Evolutionary conservation across 1,284 basidiomycete genomes (phyloP).

Genomic region (Phenoliferia sp.): DNA sequence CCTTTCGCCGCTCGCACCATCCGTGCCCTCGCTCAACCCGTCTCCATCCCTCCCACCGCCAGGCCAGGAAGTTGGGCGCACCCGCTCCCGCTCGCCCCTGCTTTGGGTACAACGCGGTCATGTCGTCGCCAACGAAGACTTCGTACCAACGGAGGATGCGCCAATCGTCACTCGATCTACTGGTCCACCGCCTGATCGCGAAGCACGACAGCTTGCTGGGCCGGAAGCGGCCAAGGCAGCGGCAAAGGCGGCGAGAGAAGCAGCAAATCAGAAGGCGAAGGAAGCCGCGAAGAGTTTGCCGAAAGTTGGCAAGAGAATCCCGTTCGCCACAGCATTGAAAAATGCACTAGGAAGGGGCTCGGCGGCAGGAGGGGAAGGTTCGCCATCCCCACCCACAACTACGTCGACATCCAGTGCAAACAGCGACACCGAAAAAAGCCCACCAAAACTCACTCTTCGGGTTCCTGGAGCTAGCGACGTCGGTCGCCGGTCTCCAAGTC

Average conservation of each 20-base stretch:
- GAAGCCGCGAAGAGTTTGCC: constrained; percentile 20
- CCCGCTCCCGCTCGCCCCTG: neutral
- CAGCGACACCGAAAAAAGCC: neutral
- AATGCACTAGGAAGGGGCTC: constrained; percentile 16
- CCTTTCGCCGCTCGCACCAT: neutral
- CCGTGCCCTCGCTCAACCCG: neutral
- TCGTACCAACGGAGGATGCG: constrained; percentile 4
- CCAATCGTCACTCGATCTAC: constrained; percentile 4
- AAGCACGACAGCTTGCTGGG: constrained; percentile 9
- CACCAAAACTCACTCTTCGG: neutral
- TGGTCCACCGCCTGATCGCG: neutral
- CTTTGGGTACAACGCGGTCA: neutral
- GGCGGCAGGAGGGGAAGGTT: constrained; percentile 4
- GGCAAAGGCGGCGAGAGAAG: constrained; percentile 27
- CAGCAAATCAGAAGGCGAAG: constrained; percentile 14
- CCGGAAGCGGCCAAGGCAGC: constrained; percentile 29
- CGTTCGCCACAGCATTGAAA: neutral
- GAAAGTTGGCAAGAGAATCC: constrained; percentile 4
- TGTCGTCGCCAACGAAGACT: neutral
- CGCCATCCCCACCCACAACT: neutral
- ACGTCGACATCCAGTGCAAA: neutral
- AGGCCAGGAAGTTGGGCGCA: too few species aligned
- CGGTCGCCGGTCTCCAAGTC: neutral
- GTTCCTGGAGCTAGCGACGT: neutral
- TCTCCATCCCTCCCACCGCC: constrained; percentile 3